Evolutionary conservation across 352 stramenopile species (phyloP), one percentile per base, ranked within the genome.

Genomic region (Halophytophthora batemanensis): DNA sequence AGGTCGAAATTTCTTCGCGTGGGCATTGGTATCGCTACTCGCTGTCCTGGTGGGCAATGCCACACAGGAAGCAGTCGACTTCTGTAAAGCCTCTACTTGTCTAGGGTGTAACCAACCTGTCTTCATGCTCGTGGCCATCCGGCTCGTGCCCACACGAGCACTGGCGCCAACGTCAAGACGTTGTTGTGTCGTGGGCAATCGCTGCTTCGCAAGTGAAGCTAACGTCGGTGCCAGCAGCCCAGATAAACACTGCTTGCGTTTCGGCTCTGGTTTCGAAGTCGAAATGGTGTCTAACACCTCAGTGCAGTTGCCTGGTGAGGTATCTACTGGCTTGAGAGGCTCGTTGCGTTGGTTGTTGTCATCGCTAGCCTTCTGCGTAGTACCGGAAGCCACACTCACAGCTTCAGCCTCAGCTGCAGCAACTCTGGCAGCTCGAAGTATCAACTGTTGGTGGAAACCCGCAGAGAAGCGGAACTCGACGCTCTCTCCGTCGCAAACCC

Each of bases 381-480:
- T 14, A 17, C 21, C 11, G 29, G 33, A n/a, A n/a, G n/a, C n/a
- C n/a, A n/a, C n/a, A n/a, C n/a, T n/a, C n/a, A n/a, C n/a, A n/a
- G n/a, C 6, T 29, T 44, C 35, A 15, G 0, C 22, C 22, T 45
- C 59, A 34, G 36, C 14, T 35, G 43, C 17, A 14, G 36, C 29
- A 12, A 18, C 12, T 38, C 34, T 57, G 37, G 23, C 7, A 14
- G 33, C 40, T 37, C 11, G 22, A 14, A 43, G 35, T 18, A 54
- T 45, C 21, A 74, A 51, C 19, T 74, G 45, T 36, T 61, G 44
- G 23, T 68, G 45, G 33, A 84, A 80, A 21, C 71, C 65, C 3
- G 62, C 46, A 1, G 62, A 41, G 36, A 85, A 85, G 6, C 14
- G 35, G 41, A 87, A 82, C 22, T 56, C 53, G 7, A 57, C 56